Evolutionary conservation across 805 yeast genomes (phyloP), one percentile per base, ranked within the genome.

Genomic region (Maudiozyma saulgeensis): DNA sequence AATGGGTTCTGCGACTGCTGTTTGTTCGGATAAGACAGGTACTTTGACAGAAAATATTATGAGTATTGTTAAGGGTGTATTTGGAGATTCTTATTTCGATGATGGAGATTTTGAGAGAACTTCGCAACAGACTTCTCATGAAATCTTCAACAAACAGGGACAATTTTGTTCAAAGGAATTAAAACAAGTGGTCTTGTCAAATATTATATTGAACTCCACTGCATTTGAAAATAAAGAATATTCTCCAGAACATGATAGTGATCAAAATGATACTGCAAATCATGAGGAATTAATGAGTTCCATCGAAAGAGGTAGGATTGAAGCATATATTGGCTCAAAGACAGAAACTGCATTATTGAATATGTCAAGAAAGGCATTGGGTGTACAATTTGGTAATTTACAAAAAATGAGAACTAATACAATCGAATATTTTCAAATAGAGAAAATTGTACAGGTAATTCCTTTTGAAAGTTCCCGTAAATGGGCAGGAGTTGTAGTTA

Each of bases 1-100:
- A 16, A 91, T 93, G 98, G 99, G 99, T 41, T 88, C 96, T 44
- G 99, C 97, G 1, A 93, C 98, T 13, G 93, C 96, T 4, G 76
- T 93, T 46, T 93, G 99, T 68, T 89, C 97, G 0, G 99, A 93
- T 70, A 91, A 93, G 67, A 93, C 99, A 0, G 99, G 99, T 51
- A 93, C 99, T 12, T 75, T 93, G 50, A 93, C 99, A 1, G 96
- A 89, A 65, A 93, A 93, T 66, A 76, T 75, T 60, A 93, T 93
- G 99, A 79, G 88, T 38, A 89, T 93, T 6, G 96, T 89, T 11
- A 78, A 76, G 49, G 96, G 93, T 3, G 69, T 78, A 25, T 61
- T 89, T 32, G 95, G 93, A 9, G 66, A 68, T 41, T 50, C 67
- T n/a, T 72, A 71, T 43, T 81, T 84, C 56, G 79, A 80, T 56